Evolutionary conservation across 495 filamentous ascomycete species (phyloP), one percentile per base, ranked within the genome.

Genomic region (Thermochaetoides thermophila): DNA sequence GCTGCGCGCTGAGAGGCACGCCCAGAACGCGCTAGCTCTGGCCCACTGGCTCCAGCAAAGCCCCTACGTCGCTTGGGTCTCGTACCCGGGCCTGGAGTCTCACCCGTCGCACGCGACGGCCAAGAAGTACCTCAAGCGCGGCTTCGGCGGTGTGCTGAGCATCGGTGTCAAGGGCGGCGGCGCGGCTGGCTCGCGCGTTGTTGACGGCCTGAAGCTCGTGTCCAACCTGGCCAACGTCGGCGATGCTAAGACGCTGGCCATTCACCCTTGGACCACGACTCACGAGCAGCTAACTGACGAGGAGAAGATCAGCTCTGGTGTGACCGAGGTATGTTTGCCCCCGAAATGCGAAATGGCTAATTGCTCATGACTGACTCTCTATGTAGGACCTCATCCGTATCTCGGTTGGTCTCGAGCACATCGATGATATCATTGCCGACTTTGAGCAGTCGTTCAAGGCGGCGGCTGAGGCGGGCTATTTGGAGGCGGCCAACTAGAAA

Each of bases 361-460:
- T n/a, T n/a, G n/a, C n/a, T n/a, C n/a, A n/a, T n/a, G n/a, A 24
- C 32, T 35, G 23, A 36, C 27, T 11, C 2, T 1, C 26, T 7
- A 8, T 0, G 13, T 20, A 59, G 61, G 89, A 97, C 54, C 71
- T 81, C 9, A 94, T 97, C 59, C 80, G 89, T 37, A 91, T 96
- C 50, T 96, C 91, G 0, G 86, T 97, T 41, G 89, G 89, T 29
- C 93, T 78, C 0, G 89, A 97, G 63, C 84, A 96, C 56, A 93
- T 97, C 47, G 86, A 95, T 60, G 89, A 97, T 50, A 97, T 97
- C 45, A 87, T 96, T 50, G 78, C 74, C 31, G 89, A 97, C 57
- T 96, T 97, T 50, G 76, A 84, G 48, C 91, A 97, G 58, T 80
- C 84, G 0, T 93, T 97, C 59, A 61, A 68, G 46, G 66, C 69